A percentile compares a stretch with the other conserved stretches of the same genome.
Evolutionary conservation across 306 rosid genomes (phyloP).

Genomic region (Neltuma alba): DNA sequence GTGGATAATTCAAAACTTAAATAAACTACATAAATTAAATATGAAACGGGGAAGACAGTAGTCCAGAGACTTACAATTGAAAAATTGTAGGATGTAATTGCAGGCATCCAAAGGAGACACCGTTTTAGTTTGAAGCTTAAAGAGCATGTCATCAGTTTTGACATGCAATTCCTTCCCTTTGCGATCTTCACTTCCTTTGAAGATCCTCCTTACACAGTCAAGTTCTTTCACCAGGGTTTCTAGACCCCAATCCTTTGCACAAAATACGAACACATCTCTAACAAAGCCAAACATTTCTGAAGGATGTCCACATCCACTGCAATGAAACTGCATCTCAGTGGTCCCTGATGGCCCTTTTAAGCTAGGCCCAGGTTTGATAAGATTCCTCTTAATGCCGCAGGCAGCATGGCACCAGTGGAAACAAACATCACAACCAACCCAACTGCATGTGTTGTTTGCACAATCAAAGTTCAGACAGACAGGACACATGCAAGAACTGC

Average conservation of each 20-base stretch:
- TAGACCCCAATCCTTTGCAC: slow-evolving; percentile 93
- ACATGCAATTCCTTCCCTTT: slow-evolving; percentile 86
- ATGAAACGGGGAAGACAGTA: background rate
- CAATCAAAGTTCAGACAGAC: slow-evolving; percentile 93
- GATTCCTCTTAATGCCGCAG: slow-evolving; percentile 83
- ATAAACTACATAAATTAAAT: slow-evolving; percentile 7
- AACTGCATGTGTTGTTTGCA: slow-evolving; percentile 91
- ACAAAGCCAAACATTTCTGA: slow-evolving; percentile 99
- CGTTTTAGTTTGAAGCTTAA: slow-evolving; percentile 67
- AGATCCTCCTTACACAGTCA: slow-evolving; percentile 84
- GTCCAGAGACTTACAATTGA: slow-evolving; percentile 68
- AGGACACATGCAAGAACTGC: slow-evolving; percentile 97
- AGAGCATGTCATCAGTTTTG: slow-evolving; percentile 68
- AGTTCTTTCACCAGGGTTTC: slow-evolving; percentile 90
- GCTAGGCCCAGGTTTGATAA: slow-evolving; percentile 90
- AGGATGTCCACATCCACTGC: slow-evolving; percentile 89
- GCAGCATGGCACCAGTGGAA: slow-evolving; percentile 99
- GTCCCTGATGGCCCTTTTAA: slow-evolving; percentile 90
- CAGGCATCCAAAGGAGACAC: slow-evolving; percentile 88
- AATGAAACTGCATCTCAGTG: slow-evolving; percentile 91
- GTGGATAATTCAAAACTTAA: background rate
- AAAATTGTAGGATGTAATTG: slow-evolving; percentile 77
- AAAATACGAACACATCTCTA: slow-evolving; percentile 80
- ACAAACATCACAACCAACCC: slow-evolving; percentile 99
- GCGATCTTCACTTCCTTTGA: slow-evolving; percentile 82